Conservation (phyloP, 345 rosid species). For the Sonneratia caseolaris region DNA sequence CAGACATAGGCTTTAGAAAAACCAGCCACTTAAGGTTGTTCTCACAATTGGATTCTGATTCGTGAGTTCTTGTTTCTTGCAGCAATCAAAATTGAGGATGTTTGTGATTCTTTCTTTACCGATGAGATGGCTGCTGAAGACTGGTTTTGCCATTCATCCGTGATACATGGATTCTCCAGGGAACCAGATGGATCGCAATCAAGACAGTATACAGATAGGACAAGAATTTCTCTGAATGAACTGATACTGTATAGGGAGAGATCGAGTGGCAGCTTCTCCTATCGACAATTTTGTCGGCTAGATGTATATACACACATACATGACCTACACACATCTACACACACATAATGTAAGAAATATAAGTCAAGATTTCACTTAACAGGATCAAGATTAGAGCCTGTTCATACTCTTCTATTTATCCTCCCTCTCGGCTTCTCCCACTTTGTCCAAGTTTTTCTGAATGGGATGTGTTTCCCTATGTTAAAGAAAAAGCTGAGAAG, state of each 20-base stretch:
- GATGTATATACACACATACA: background rate
- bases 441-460: background rate
- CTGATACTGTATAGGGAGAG: background rate
- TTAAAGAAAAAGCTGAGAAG: too few species aligned
- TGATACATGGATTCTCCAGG: background rate
- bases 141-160: background rate
- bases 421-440: background rate
- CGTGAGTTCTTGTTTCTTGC: background rate
- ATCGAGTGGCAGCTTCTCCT: constrained; percentile 5
- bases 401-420: too few species aligned
- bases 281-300: background rate
- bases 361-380: too few species aligned
- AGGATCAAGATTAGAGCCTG: too few species aligned
- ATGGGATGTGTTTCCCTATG: too few species aligned
- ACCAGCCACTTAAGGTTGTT: background rate
- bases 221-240: background rate
- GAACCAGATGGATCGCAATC: background rate
- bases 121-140: constrained; percentile 3
- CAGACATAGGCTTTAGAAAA: background rate
- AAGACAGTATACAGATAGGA: background rate
- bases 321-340: background rate
- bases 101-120: constrained; percentile 1
- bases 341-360: too few species aligned
- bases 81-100: constrained; percentile 8
- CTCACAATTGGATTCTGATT: background rate